Evolutionary conservation across 495 filamentous ascomycete species (phyloP), one percentile per base, ranked within the genome.

Genomic region (Aspergillus steynii): DNA sequence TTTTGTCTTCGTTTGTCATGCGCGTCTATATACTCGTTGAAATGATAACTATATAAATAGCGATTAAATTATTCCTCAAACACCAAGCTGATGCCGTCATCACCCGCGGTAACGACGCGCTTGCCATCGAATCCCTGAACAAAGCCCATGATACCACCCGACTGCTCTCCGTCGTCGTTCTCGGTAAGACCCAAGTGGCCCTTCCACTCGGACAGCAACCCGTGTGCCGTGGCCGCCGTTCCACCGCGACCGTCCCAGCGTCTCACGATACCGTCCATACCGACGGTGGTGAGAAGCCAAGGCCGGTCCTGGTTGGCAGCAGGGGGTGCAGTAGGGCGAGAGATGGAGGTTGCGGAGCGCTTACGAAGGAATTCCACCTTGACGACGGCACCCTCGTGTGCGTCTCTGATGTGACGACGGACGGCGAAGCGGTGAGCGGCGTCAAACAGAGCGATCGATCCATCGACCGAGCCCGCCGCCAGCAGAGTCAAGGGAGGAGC

Each of bases 381-480:
- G 56, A 98, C 93, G 12, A 98, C 90, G 14, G 89, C 85, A 62
- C 89, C 94, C 26, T 93, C 87, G 72, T 98, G 73, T 6, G 92
- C 95, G 34, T 88, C 90, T 58, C 80, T 76, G 57, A 97, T 90
- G 69, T 94, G 86, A 53, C 89, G 77, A 42, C 95, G 81, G 46
- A 94, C 82, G 0, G 93, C 91, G 67, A 96, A 98, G 5, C 88
- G 83, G 53, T 92, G 87, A 37, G 90, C 84, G 0, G 87, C 85
- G 74, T 99, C 96, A 67, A 91, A 97, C 6, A 99, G 81, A 20
- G 86, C 90, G 66, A 99, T 93, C 46, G 83, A 89, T 47, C 93
- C 93, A 73, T 99, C 96, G 3, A 97, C 94, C 58, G 88, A 90
- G 0, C 92, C 93, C 0, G 92, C 88, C 2, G 95, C 96, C 14